Conservation (phyloP, 352 stramenopile genomes). For the Pelagophyceae sp. region DNA sequence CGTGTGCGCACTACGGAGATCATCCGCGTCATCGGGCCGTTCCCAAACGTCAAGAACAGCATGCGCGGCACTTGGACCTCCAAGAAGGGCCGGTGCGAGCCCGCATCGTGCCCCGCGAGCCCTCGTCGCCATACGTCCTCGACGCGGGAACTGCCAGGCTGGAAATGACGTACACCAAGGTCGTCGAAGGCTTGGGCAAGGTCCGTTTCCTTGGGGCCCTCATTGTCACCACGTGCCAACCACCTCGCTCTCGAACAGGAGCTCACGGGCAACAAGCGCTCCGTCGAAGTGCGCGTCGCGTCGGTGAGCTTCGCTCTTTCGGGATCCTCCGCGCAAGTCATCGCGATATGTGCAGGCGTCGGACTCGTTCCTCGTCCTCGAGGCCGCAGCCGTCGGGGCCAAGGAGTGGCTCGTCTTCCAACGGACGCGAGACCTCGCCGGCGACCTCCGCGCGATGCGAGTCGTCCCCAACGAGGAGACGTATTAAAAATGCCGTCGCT, state of each 20-base stretch:
- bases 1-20: conserved; percentile 46
- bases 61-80: conserved; percentile 36
- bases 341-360: not conserved
- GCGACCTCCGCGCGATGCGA: not conserved
- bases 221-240: not conserved
- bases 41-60: conserved; percentile 56
- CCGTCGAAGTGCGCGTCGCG: not conserved
- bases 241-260: not conserved
- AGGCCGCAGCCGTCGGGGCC: not conserved
- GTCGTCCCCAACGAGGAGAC: not conserved
- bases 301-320: no score
- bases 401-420: conserved; percentile 18
- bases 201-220: not conserved
- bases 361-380: not conserved
- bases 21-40: conserved; percentile 55
- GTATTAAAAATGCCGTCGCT: no score
- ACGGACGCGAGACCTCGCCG: not conserved
- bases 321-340: not conserved
- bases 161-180: not conserved
- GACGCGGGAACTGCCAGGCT: not conserved
- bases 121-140: not conserved
- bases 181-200: conserved; percentile 25
- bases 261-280: not conserved
- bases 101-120: not conserved
- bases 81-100: not conserved